phyloP scores from a whole-genome alignment of 345 rosid genomes.

The Brassica cretica region DNA sequence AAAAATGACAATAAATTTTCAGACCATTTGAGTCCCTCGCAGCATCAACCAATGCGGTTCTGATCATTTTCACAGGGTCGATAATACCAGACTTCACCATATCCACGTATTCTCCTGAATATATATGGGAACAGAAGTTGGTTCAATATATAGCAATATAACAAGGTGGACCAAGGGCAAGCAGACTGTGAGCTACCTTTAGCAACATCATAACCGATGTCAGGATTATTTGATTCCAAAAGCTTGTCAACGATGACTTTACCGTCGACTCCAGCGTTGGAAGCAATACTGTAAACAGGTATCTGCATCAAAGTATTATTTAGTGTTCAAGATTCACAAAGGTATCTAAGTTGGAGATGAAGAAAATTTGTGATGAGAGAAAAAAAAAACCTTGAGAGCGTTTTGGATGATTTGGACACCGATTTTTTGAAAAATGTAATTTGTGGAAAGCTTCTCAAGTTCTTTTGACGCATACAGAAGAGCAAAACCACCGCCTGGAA shows the following conservation, averaged over 20 bases:
- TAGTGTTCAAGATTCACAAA: background rate
- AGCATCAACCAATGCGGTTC: slow-evolving; percentile 94
- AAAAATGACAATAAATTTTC: background rate
- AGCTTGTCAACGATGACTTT: slow-evolving; percentile 95
- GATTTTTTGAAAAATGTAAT: slow-evolving; percentile 75
- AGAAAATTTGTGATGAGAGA: background rate
- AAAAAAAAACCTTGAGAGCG: slow-evolving; percentile 71
- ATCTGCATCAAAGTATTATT: slow-evolving; percentile 48
- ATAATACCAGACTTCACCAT: slow-evolving; percentile 93
- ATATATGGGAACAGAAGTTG: background rate
- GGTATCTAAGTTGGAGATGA: background rate
- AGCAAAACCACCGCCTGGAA: slow-evolving; percentile 97
- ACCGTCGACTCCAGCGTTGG: slow-evolving; percentile 95
- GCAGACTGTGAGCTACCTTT: slow-evolving; percentile 53
- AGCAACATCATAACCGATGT: slow-evolving; percentile 96
- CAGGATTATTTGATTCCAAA: slow-evolving; percentile 78
- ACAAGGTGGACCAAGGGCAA: background rate
- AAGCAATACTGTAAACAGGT: slow-evolving; percentile 80
- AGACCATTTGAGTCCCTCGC: slow-evolving; percentile 55
- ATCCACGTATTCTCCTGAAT: slow-evolving; percentile 85
- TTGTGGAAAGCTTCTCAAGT: slow-evolving; percentile 80
- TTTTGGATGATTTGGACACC: slow-evolving; percentile 97
- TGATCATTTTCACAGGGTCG: slow-evolving; percentile 91
- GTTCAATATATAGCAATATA: background rate
- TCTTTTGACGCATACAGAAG: slow-evolving; percentile 88